A percentile compares a stretch with the other conserved stretches of the same genome.
Conservation (phyloP, 2,329 filamentous ascomycete species). For the Ceratocystis smalleyi region DNA sequence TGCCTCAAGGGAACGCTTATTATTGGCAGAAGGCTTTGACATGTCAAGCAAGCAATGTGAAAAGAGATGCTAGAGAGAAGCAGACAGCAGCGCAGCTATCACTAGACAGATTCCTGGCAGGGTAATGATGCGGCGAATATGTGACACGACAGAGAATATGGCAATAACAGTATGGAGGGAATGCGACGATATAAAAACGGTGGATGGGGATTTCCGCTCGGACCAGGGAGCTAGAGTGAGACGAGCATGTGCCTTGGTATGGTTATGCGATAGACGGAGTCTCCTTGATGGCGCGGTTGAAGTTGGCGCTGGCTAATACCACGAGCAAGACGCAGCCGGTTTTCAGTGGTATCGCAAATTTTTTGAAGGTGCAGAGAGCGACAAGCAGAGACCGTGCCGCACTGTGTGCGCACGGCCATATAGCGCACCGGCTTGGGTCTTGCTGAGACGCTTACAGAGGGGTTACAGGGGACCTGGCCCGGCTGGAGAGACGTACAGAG, state of each 20-base stretch:
- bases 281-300: neutral
- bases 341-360: conserved; percentile 11
- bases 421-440: neutral
- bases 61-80: neutral
- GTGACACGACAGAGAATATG: neutral
- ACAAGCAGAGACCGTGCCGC: neutral
- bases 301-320: neutral
- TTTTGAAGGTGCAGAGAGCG: conserved; percentile 11
- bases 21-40: conserved; percentile 27
- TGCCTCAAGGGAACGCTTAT: conserved; percentile 39
- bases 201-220: no score
- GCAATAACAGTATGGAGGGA: neutral
- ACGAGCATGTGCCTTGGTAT: neutral
- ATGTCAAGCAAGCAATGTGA: conserved; percentile 19
- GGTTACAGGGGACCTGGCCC: neutral
- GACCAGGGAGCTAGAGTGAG: neutral
- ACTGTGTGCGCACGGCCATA: neutral
- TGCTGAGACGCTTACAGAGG: neutral
- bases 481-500: neutral
- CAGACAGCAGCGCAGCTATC: neutral
- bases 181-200: neutral
- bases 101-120: neutral
- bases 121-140: neutral
- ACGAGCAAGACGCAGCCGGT: neutral
- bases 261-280: neutral